These are phyloP conservation scores for Penicillium soppii DNA, from an alignment of 495 filamentous ascomycete genomes.

Conservation along the genomic window DNA sequence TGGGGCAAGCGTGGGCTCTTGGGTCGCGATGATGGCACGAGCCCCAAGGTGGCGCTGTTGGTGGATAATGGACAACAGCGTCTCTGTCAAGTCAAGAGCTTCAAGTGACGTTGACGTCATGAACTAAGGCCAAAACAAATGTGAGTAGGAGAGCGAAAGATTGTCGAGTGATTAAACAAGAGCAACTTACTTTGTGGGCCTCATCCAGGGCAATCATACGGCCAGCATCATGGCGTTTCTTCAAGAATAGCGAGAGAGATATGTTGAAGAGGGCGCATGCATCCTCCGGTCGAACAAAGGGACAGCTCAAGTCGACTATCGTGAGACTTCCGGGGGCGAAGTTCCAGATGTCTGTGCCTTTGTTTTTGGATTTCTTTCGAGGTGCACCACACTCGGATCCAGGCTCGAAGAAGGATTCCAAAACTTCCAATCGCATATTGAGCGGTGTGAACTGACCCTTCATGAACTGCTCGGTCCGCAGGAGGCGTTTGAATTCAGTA, in stretches of 20 bases:
- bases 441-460: conserved; percentile 23
- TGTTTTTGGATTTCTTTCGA: not conserved
- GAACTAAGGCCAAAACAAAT: conserved; percentile 32
- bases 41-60: conserved; percentile 68
- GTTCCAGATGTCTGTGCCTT: not conserved
- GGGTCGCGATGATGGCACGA: conserved; percentile 70
- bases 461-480: conserved; percentile 21
- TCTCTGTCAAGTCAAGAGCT: conserved; percentile 57
- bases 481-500: conserved; percentile 33
- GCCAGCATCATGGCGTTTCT: conserved; percentile 40
- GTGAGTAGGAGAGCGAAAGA: not conserved
- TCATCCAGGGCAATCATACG: conserved; percentile 59
- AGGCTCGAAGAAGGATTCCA: conserved; percentile 45
- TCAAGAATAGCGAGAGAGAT: conserved; percentile 59
- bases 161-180: too few relatives aligned
- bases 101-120: conserved; percentile 41
- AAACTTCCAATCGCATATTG: conserved; percentile 36
- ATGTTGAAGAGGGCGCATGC: conserved; percentile 73
- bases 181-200: conserved; percentile 51
- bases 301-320: conserved; percentile 74
- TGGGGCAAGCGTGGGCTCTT: conserved; percentile 75
- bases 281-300: conserved; percentile 62
- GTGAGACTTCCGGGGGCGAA: conserved; percentile 57
- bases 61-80: conserved; percentile 62
- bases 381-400: conserved; percentile 12